Conservation (phyloP, 2,329 filamentous ascomycete genomes). For the Diaporthe helianthi region DNA sequence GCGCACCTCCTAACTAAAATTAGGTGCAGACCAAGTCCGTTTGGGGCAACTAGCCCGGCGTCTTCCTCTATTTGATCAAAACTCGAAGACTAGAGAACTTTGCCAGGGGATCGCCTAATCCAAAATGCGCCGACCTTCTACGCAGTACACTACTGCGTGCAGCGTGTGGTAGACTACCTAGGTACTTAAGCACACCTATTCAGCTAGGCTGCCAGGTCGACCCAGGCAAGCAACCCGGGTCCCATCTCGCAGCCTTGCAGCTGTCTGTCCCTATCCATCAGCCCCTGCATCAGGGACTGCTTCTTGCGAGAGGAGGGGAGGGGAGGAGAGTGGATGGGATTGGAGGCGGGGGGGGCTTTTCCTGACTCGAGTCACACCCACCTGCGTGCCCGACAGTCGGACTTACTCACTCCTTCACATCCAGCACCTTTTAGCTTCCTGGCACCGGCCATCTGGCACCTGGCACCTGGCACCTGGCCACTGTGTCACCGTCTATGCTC, state of each 20-base stretch:
- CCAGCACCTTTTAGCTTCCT: no score
- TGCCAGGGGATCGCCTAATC: neutral
- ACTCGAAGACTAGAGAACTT: constrained; percentile 6
- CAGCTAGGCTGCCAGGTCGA: neutral
- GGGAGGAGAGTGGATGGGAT: neutral
- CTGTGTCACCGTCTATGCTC: neutral
- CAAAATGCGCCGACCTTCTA: neutral
- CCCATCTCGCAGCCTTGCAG: constrained; percentile 18
- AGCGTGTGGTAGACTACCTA: no score
- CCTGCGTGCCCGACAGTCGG: no score
- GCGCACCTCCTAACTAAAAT: constrained; percentile 1
- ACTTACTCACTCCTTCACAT: neutral
- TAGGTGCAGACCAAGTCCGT: constrained; percentile 6
- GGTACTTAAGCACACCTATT: no score
- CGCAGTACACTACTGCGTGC: neutral
- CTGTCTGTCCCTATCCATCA: constrained; percentile 22
- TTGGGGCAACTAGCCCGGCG: constrained; percentile 16
- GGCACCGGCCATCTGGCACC: no score
- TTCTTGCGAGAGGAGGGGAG: neutral
- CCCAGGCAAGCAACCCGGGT: neutral
- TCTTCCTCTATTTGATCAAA: constrained; percentile 12
- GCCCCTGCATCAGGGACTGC: constrained; percentile 26
- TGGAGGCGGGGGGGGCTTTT: no score
- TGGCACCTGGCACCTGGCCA: constrained; percentile 2
- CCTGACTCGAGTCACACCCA: constrained; percentile 7